Conservation (phyloP, 148 eudicot genomes). For the Camellia sinensis region DNA sequence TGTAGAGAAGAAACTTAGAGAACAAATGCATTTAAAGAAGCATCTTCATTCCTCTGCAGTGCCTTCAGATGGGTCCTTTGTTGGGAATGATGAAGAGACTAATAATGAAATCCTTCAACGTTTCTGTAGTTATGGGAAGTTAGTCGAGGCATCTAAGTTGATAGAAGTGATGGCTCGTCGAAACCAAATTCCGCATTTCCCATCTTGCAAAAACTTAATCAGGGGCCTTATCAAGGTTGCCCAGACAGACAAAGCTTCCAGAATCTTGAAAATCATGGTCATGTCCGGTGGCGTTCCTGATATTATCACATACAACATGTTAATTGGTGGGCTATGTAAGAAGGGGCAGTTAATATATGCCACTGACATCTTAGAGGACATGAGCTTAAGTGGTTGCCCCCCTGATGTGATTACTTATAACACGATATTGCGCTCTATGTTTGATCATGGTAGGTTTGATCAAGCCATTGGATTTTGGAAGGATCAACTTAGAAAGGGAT, state of each 20-base stretch:
- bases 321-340: conserved; percentile 72
- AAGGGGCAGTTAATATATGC: conserved; percentile 52
- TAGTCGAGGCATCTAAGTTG: conserved; percentile 57
- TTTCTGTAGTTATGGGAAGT: conserved; percentile 53
- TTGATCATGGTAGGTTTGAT: conserved; percentile 41
- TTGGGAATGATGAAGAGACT: conserved; percentile 55
- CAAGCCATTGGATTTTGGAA: conserved; percentile 76
- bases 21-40: conserved; percentile 22
- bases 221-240: conserved; percentile 59
- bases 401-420: conserved; percentile 79
- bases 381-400: conserved; percentile 77
- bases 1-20: conserved; percentile 27
- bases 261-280: conserved; percentile 57
- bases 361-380: conserved; percentile 52
- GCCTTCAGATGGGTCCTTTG: conserved; percentile 47
- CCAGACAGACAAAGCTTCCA: conserved; percentile 50
- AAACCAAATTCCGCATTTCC: conserved; percentile 78
- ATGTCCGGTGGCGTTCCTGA: conserved; percentile 92
- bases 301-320: conserved; percentile 83
- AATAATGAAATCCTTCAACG: conserved; percentile 63
- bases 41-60: conserved; percentile 15
- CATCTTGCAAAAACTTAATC: conserved; percentile 68
- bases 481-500: conserved; percentile 72
- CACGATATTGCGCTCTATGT: conserved; percentile 59
- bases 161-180: conserved; percentile 71